Evolutionary conservation across 352 stramenopile species (phyloP), one percentile per base, ranked within the genome.

Genomic region (Lagenidium sp.): DNA sequence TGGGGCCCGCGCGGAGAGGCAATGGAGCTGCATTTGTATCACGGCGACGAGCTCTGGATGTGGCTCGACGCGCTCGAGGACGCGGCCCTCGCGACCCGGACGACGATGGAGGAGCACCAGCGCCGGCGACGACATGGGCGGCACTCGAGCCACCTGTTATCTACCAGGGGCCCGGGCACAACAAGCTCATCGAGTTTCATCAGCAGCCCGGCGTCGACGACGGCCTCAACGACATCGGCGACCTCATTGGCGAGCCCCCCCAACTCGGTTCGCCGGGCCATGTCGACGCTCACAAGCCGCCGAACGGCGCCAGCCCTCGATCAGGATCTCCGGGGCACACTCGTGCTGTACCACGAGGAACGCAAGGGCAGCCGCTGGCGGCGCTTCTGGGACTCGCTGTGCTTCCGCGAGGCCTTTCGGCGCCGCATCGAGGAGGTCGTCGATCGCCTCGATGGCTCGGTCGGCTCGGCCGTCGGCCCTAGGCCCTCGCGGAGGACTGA

Each of bases 21-120:
- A 41, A 85, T 88, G 76, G 76, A 88, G 53, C 62, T 88, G 32
- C 83, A 79, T 49, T 47, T 75, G 19, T 88, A 88, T 57, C 70
- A 85, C 30, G 63, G 66, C 19, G 51, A 72, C 2, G 60, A 68
- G 11, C 65, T 60, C 20, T 47, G 51, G 53, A 52, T 68, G 19
- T 88, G 75, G 71, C 66, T 79, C 44, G 74, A 85, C 55, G 65
- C 72, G 39, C 65, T 88, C 35, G 64, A 67, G 22, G 69, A 84
- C n/a, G 75, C 75, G 15, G 63, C 70, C 22, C 31, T 47, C 25
- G 47, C 34, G 39, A 60, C 40, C 20, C 40, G 44, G 13, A n/a
- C 31, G 28, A 50, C 44, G 22, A 24, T 60, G 12, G 21, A 40
- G 23, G 44, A 60, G 23, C 44, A 36, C 26, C 31, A 44, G 23